phyloP scores from a whole-genome alignment of 2,329 filamentous ascomycete genomes.

The Cladosporium cucumerinum region DNA sequence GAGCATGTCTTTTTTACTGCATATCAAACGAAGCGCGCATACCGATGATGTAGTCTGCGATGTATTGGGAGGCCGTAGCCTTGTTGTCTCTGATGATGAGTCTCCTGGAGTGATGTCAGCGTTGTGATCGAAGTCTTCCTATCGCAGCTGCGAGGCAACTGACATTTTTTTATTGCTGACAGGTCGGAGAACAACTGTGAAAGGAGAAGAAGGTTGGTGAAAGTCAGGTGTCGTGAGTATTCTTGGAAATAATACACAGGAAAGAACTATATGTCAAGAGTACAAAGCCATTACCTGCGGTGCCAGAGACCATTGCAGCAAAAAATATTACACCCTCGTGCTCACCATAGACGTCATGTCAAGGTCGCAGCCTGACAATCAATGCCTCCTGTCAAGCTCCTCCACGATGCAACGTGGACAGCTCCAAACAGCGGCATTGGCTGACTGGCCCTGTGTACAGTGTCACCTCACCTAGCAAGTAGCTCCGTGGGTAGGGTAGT shows the following conservation, averaged over 20 bases:
- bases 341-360: constrained; percentile 7
- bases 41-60: constrained; percentile 78
- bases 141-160: background rate
- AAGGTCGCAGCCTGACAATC: background rate
- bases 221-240: background rate
- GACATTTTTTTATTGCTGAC: background rate
- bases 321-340: background rate
- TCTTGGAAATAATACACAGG: background rate
- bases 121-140: background rate
- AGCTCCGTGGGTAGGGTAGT: constrained; percentile 10
- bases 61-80: constrained; percentile 66
- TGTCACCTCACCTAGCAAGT: background rate
- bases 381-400: background rate
- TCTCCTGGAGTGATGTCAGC: constrained; percentile 55
- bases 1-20: background rate
- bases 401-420: constrained; percentile 14
- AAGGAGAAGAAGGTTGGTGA: background rate
- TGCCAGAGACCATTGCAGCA: background rate
- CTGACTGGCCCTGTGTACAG: background rate
- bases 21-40: constrained; percentile 28
- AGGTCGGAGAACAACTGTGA: background rate
- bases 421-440: constrained; percentile 5
- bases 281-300: background rate
- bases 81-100: constrained; percentile 78
- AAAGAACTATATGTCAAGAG: background rate